phyloP scores from a whole-genome alignment of 1,139 yeast species.

The Hemisphaericaspora xylofermentans region DNA sequence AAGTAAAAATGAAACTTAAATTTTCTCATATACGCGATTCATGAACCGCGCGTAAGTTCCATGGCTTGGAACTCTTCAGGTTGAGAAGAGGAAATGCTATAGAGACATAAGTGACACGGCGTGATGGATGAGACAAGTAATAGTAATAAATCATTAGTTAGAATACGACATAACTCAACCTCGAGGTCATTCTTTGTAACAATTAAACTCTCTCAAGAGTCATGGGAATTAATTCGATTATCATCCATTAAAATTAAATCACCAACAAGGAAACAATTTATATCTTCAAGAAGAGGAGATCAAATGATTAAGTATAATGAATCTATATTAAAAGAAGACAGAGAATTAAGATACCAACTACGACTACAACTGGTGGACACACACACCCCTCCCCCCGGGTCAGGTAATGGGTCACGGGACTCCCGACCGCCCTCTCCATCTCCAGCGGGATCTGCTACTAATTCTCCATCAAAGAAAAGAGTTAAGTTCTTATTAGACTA shows the following conservation, averaged over 20 bases:
- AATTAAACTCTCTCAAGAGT: slow-evolving; percentile 8
- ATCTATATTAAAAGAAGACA: slow-evolving; percentile 21
- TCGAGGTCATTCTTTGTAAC: slow-evolving; percentile 1
- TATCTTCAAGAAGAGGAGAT: slow-evolving; percentile 25
- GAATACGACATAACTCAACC: neutral
- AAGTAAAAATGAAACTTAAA: too few species aligned
- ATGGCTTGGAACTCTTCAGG: too few species aligned
- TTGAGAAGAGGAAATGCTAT: too few species aligned
- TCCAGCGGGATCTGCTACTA: neutral
- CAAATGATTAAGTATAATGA: slow-evolving; percentile 30
- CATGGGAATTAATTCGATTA: slow-evolving; percentile 9
- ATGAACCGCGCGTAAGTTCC: too few species aligned
- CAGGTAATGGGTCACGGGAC: too few species aligned
- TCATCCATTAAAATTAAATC: slow-evolving; percentile 14
- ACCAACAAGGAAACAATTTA: slow-evolving; percentile 18
- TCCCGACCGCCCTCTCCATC: slow-evolving; percentile 1
- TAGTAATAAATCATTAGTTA: neutral
- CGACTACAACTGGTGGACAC: too few species aligned
- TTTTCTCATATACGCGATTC: too few species aligned
- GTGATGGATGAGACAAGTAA: neutral
- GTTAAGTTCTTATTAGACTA: slow-evolving; percentile 11
- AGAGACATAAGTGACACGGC: too few species aligned
- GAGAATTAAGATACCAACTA: slow-evolving; percentile 23
- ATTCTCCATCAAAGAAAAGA: slow-evolving; percentile 6
- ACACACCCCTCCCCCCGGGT: too few species aligned